These are phyloP conservation scores for Talaromyces verruculosus DNA, from an alignment of 2,329 filamentous ascomycete genomes.

Conservation along the genomic window DNA sequence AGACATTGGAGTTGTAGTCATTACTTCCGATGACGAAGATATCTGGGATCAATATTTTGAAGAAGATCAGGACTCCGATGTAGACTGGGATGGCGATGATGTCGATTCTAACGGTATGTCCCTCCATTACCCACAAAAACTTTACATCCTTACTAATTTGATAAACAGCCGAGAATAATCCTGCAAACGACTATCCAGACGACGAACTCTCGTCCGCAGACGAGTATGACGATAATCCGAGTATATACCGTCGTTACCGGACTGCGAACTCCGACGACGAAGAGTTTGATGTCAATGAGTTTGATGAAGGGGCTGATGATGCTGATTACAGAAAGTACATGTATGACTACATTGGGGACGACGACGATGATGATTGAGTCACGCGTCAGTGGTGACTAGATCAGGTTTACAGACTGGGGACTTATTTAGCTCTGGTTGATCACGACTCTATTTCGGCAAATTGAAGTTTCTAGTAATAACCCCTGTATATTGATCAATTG, in stretches of 20 bases:
- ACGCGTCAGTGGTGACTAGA: not conserved
- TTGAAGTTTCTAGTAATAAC: not conserved
- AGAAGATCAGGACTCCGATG: slow-evolving; percentile 56
- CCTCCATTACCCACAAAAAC: not conserved
- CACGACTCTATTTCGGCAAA: not conserved
- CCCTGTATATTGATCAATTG: not conserved
- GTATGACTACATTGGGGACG: slow-evolving; percentile 10
- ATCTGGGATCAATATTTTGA: slow-evolving; percentile 59
- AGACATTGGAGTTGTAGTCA: slow-evolving; percentile 45
- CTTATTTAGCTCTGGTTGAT: not conserved
- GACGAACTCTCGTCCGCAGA: slow-evolving; percentile 52
- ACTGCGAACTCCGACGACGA: slow-evolving; percentile 46
- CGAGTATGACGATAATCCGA: slow-evolving; percentile 42
- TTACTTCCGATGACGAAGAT: slow-evolving; percentile 47
- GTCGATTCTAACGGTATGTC: slow-evolving; percentile 60
- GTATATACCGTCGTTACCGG: slow-evolving; percentile 44
- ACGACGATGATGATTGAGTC: slow-evolving; percentile 1
- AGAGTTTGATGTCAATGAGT: slow-evolving; percentile 44
- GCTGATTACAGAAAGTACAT: slow-evolving; percentile 15
- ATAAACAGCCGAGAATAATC: slow-evolving; percentile 50
- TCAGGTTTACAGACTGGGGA: not conserved
- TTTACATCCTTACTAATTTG: not conserved
- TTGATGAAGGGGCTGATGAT: slow-evolving; percentile 25
- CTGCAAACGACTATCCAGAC: slow-evolving; percentile 53
- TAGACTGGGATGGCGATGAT: slow-evolving; percentile 59